phyloP scores from a whole-genome alignment of 2,329 filamentous ascomycete genomes.

The Alternaria arborescens region DNA sequence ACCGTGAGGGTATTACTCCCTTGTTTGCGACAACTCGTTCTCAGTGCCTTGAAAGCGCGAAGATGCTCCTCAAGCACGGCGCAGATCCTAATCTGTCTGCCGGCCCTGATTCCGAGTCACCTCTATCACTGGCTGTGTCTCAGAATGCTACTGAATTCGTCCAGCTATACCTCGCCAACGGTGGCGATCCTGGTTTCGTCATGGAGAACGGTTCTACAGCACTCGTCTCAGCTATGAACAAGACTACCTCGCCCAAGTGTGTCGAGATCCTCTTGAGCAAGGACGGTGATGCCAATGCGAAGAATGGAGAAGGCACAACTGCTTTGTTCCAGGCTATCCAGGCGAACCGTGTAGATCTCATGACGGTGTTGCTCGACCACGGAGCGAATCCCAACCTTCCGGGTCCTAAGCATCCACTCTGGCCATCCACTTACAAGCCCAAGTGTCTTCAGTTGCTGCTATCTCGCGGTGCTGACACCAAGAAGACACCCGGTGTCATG shows the following conservation, averaged over 20 bases:
- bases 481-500: conserved; percentile 69
- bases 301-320: conserved; percentile 70
- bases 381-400: conserved; percentile 73
- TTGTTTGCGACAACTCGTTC: conserved; percentile 39
- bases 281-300: conserved; percentile 65
- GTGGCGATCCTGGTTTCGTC: conserved; percentile 64
- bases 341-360: conserved; percentile 64
- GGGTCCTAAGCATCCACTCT: conserved; percentile 73
- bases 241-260: conserved; percentile 63
- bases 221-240: conserved; percentile 68
- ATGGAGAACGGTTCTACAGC: conserved; percentile 68
- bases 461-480: conserved; percentile 65
- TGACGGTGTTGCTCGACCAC: conserved; percentile 63
- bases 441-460: conserved; percentile 67
- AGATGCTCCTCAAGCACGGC: conserved; percentile 45
- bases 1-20: conserved; percentile 42
- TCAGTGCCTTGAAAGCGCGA: conserved; percentile 55
- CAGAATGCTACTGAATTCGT: conserved; percentile 65
- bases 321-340: conserved; percentile 70
- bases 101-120: conserved; percentile 62
- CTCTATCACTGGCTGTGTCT: conserved; percentile 61
- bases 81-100: conserved; percentile 38
- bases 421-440: conserved; percentile 69
- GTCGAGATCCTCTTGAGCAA: conserved; percentile 68
- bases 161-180: conserved; percentile 68